Evolutionary conservation across 2,329 filamentous ascomycete genomes (phyloP).

Genomic region (Fusarium dlaminii): DNA sequence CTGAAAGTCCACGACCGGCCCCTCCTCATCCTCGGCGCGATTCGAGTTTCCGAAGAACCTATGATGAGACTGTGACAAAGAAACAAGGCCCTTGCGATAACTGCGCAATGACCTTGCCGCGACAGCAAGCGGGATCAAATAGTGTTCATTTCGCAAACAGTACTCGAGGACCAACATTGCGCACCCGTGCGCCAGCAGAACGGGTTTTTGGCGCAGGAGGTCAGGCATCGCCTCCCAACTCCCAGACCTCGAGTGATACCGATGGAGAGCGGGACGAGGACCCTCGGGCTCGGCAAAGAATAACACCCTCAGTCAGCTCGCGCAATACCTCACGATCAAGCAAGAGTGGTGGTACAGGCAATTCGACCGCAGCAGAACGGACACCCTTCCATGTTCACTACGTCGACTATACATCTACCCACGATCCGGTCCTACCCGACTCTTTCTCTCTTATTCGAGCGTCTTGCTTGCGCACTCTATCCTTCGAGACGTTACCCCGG

Average conservation of each 20-base stretch:
- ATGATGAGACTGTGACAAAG: slow-evolving; percentile 72
- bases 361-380: slow-evolving; percentile 58
- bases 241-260: slow-evolving; percentile 62
- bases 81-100: slow-evolving; percentile 73
- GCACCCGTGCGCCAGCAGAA: slow-evolving; percentile 69
- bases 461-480: slow-evolving; percentile 72
- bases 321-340: slow-evolving; percentile 63
- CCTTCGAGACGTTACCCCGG: slow-evolving; percentile 72
- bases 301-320: slow-evolving; percentile 55
- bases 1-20: slow-evolving; percentile 62
- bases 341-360: slow-evolving; percentile 55
- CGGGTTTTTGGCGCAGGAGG: slow-evolving; percentile 62
- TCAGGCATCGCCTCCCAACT: slow-evolving; percentile 61
- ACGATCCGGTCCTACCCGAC: slow-evolving; percentile 68
- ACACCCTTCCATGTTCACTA: slow-evolving; percentile 68
- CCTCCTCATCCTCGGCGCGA: slow-evolving; percentile 57
- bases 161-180: slow-evolving; percentile 64
- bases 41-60: slow-evolving; percentile 69
- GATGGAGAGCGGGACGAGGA: slow-evolving; percentile 60
- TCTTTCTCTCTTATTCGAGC: slow-evolving; percentile 74
- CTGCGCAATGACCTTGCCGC: slow-evolving; percentile 72
- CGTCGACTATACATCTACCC: slow-evolving; percentile 74
- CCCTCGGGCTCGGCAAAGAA: slow-evolving; percentile 52
- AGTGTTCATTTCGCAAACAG: slow-evolving; percentile 48
- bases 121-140: slow-evolving; percentile 43